Evolutionary conservation across 2,329 filamentous ascomycete genomes (phyloP).

Genomic region (Sporothrix euskadiensis): DNA sequence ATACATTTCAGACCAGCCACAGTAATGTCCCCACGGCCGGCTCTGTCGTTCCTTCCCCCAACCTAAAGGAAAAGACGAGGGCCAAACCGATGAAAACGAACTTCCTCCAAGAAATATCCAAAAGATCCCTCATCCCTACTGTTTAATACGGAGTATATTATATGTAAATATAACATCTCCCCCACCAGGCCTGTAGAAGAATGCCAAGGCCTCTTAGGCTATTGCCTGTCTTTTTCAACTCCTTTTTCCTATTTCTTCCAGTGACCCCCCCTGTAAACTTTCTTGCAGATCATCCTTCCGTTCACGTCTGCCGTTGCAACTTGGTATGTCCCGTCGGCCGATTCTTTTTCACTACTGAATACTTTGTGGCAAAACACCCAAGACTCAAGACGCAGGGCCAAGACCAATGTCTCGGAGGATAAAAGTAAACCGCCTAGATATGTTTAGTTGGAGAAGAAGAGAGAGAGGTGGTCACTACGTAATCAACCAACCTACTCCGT

Average conservation of each 20-base stretch:
- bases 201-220: neutral
- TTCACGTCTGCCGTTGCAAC: neutral
- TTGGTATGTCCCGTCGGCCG: neutral
- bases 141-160: too few species aligned
- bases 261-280: neutral
- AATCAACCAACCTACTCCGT: neutral
- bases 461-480: neutral
- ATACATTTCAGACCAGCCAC: neutral
- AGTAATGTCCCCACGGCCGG: constrained; percentile 5
- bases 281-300: neutral
- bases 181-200: neutral
- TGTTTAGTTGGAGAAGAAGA: neutral
- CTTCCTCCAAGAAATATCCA: neutral
- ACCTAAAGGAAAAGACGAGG: neutral
- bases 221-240: neutral
- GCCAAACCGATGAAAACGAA: neutral
- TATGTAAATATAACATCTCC: too few species aligned
- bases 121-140: neutral
- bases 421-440: neutral
- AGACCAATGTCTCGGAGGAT: neutral
- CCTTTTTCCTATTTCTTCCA: neutral
- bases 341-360: neutral
- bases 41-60: constrained; percentile 9
- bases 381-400: neutral
- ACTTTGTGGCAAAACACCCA: neutral